phyloP scores from a whole-genome alignment of 2,329 filamentous ascomycete species.

The Aspergillus quadricinctus region DNA sequence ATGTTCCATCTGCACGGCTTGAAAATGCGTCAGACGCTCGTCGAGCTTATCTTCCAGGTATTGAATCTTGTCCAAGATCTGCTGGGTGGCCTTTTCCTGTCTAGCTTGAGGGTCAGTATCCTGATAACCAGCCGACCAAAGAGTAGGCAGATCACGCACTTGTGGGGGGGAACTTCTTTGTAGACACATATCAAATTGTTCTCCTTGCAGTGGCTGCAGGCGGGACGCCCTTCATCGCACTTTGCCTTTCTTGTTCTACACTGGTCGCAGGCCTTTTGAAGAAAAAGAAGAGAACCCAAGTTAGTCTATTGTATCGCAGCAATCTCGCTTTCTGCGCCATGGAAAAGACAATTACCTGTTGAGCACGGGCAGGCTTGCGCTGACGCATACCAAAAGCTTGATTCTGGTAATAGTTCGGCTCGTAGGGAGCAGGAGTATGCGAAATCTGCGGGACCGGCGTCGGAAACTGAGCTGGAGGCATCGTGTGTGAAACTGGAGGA shows the following conservation, averaged over 20 bases:
- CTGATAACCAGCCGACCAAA: neutral
- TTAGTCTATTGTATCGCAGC: slow-evolving; percentile 2
- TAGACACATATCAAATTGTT: slow-evolving; percentile 82
- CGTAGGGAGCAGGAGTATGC: slow-evolving; percentile 28
- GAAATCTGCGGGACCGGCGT: slow-evolving; percentile 23
- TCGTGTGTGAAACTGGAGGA: slow-evolving; percentile 18
- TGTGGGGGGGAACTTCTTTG: slow-evolving; percentile 83
- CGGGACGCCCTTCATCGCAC: slow-evolving; percentile 80
- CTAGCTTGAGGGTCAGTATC: slow-evolving; percentile 17
- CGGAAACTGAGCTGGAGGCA: slow-evolving; percentile 28
- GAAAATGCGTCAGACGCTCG: slow-evolving; percentile 18
- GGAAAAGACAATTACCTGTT: slow-evolving; percentile 28
- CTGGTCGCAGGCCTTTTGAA: slow-evolving; percentile 74
- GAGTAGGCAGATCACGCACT: slow-evolving; percentile 53
- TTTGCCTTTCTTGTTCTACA: slow-evolving; percentile 86
- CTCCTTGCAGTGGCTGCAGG: slow-evolving; percentile 80
- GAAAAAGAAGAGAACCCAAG: neutral
- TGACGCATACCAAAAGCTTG: slow-evolving; percentile 31
- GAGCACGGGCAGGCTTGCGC: slow-evolving; percentile 37
- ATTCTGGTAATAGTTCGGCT: slow-evolving; percentile 27
- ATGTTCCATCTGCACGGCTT: slow-evolving; percentile 17
- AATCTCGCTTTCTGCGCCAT: neutral
- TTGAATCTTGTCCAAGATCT: slow-evolving; percentile 32
- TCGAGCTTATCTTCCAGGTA: slow-evolving; percentile 29
- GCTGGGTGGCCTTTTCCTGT: slow-evolving; percentile 39